Percentiles rank a stretch among this genome's conserved stretches.
Evolutionary conservation across 768 basidiomycete genomes (phyloP).

Genomic region (Sutorius australiensis): DNA sequence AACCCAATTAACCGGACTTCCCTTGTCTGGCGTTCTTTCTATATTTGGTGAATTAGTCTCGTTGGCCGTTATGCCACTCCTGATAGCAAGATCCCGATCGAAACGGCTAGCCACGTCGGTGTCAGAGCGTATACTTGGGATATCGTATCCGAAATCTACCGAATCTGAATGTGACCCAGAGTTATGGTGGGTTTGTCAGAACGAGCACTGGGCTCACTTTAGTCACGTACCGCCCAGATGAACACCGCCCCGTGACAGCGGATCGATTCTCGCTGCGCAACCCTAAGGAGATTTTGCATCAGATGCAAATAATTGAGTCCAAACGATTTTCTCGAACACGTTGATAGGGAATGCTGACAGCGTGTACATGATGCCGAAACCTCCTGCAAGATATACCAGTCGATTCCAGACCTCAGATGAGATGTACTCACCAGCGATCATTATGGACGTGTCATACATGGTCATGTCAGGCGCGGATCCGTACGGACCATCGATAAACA

Average conservation of each 20-base stretch:
- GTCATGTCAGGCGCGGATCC: conserved; percentile 40
- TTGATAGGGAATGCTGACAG: conserved; percentile 43
- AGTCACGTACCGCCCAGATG: conserved; percentile 49
- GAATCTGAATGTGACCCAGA: conserved; percentile 32
- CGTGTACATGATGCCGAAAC: conserved; percentile 48
- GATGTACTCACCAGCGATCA: conserved; percentile 43
- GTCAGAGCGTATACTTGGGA: conserved; percentile 28
- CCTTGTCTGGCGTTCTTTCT: conserved; percentile 17
- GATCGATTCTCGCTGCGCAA: conserved; percentile 16
- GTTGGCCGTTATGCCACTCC: conserved; percentile 4
- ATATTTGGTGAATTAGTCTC: conserved; percentile 14
- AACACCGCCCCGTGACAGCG: conserved; percentile 42
- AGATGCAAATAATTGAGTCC: too few species aligned
- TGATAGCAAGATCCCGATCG: conserved; percentile 43
- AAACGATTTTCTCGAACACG: conserved; percentile 36
- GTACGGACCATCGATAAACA: conserved; percentile 61
- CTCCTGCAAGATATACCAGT: conserved; percentile 34
- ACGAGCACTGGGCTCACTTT: conserved; percentile 30
- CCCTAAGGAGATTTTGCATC: conserved; percentile 7
- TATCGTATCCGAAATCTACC: conserved; percentile 44
- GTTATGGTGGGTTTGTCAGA: background rate
- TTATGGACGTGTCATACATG: conserved; percentile 42
- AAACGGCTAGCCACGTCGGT: conserved; percentile 31
- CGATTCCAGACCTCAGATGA: background rate
- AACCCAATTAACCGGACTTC: conserved; percentile 1